Base-by-base conservation (phyloP, 805 yeast species). In the Metschnikowia rubicola region DNA sequence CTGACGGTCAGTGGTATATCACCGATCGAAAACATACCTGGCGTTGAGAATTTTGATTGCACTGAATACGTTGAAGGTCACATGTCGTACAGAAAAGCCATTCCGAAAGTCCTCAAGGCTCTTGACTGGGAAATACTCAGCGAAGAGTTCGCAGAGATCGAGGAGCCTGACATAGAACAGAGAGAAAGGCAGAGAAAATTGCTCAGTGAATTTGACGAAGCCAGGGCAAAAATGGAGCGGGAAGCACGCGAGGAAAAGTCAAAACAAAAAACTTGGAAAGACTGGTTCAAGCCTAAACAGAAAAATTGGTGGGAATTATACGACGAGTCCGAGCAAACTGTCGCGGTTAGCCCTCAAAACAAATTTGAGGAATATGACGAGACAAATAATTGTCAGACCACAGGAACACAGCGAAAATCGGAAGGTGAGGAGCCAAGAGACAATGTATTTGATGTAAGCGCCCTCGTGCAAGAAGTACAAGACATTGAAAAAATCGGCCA, bases 111-210 rank as follows among this genome's bases (percentile, higher is more conserved):
- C 37, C 63, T 94, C 54, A 77, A 78, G 52, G 66, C 70, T 42
- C 57, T 88, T 35, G 91, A 87, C 4, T 86, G 95, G 82, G 85
- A 87, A 46, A 89, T 94, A 4, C 63, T 90, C 36, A 80, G 85
- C 52, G 99, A 94, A 49, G 96, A 91, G 63, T 94, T 94, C 62
- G 84, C 87, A 15, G 99, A 94, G 65, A 91, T 94, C 55, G 97
- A 91, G 63, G 97, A 92, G 61, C 95, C 97, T 0, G 96, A 92
- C 64, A 88, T 96, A 2, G 96, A 88, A 55, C 82, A 84, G 58
- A 78, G 81, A 21, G 90, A 90, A 54, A 80, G 92, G 54, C 95
- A 90, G 60, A 74, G 97, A 50, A 82, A 88, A 60, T 72, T 94
- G 58, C 77, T 94, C 10, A 73, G 75, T 47, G 99, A 94, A 62